Percentiles rank a stretch among this genome's conserved stretches.
Evolutionary conservation across 1,139 yeast species (phyloP).

Genomic region (Nakaseomyces glabratus): DNA sequence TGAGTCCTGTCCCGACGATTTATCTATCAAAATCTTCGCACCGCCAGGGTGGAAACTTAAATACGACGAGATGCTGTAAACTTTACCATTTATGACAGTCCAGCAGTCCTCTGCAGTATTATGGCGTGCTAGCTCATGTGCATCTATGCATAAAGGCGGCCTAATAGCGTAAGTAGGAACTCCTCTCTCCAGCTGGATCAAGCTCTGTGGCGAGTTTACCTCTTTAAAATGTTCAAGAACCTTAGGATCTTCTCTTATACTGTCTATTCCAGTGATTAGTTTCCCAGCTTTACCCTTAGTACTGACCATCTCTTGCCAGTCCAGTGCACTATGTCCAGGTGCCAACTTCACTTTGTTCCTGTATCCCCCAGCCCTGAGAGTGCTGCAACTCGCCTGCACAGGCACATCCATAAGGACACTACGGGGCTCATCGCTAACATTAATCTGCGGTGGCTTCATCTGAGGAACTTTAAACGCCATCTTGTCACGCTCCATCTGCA

Average conservation of each 20-base stretch:
- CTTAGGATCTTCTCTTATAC: conserved; percentile 7
- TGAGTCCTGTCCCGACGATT: conserved; percentile 77
- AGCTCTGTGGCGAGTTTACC: conserved; percentile 13
- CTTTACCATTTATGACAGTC: conserved; percentile 75
- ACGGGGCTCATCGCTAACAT: no score
- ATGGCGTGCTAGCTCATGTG: conserved; percentile 55
- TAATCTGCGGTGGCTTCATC: conserved; percentile 1
- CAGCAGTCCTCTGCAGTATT: conserved; percentile 50
- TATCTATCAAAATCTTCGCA: conserved; percentile 56
- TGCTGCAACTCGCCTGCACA: conserved; percentile 8
- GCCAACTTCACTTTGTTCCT: conserved; percentile 26
- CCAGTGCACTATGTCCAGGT: conserved; percentile 31
- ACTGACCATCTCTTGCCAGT: conserved; percentile 25
- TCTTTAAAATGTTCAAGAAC: conserved; percentile 8
- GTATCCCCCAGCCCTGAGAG: conserved; percentile 13
- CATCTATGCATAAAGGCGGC: conserved; percentile 45
- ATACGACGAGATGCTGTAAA: conserved; percentile 78
- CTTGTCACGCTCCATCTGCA: conserved; percentile 4
- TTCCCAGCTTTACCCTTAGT: conserved; percentile 16
- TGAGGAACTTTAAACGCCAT: conserved; percentile 1
- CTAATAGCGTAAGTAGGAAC: conserved; percentile 22
- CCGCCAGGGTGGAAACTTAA: conserved; percentile 93
- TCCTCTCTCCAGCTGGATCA: conserved; percentile 14
- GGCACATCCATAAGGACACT: background rate
- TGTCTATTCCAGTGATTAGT: conserved; percentile 18